Evolutionary conservation across 148 eudicot genomes (phyloP), one percentile per base, ranked within the genome.

Genomic region (Cornus suecica): DNA sequence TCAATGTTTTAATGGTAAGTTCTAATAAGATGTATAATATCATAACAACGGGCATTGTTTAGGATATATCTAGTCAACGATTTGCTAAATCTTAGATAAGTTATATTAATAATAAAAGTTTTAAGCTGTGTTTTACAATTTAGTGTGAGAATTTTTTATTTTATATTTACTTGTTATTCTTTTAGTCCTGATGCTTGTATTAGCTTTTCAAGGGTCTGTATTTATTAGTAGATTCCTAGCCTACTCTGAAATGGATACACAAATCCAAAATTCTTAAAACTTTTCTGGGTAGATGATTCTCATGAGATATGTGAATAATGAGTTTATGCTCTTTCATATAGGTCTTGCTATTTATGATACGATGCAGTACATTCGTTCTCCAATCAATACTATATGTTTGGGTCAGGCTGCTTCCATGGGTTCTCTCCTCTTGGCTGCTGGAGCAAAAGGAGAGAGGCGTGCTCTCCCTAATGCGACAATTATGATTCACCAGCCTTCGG

Each of bases 361-460:
- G 31, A 94, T 94, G 98, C 98, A 94, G 88, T 94, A 94, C 81
- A 94, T 94, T 51, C 90, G 98, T 45, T 92, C 93, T 82, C 98
- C 98, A 24, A 89, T 94, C 52, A 88, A 87, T 76, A 94, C 97
- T 23, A 94, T 88, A 48, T 94, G 98, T 82, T 79, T 94, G 75
- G 98, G 98, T 69, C 98, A 94, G 78, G 98, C 98, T 83, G 97
- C 98, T n/a, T 90, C 96, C 48, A 94, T 94, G 97, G 97, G 74
- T 64, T 94, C 98, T 51, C 97, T 94, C 58, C 94, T 94, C 52
- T 83, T 94, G 82, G 91, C 97, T 69, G 89, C 97, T 63, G 97
- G 98, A 74, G 86, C 98, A 41, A 94, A 94, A 80, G 97, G 98
- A 48, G 96, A 94, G 86, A 83, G 98, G 80, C 87, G 87, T 60